Base-by-base conservation (phyloP, 2,329 filamentous ascomycete species). In the Coleophoma eucalyptorum region DNA sequence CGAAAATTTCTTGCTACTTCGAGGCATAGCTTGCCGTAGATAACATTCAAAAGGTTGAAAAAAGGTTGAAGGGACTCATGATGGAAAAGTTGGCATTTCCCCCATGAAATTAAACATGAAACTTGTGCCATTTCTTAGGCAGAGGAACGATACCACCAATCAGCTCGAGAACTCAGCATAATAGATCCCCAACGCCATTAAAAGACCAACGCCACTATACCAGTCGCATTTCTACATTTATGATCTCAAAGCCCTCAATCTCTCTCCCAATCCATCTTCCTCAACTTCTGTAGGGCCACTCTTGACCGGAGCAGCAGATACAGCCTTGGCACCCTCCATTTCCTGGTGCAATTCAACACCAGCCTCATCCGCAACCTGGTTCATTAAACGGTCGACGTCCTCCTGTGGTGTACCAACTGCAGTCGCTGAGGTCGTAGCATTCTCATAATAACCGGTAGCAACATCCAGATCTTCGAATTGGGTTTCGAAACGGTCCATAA, bases 291-390 rank as follows among this genome's bases (percentile, higher is more conserved):
- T 88, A 2, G 86, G 86, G 55, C 88, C 86, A 52, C 76, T 78
- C 67, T 78, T 77, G 5, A 73, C 72, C 62, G 77, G 78, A 16
- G 78, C 73, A 13, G 79, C 72, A 7, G 86, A 80, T 43, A 86
- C 83, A 21, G 77, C 76, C 61, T 76, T 79, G 12, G 67, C 79
- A 12, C 72, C 72, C 50, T 75, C 74, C 69, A 96, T 83, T 70
- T 94, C 89, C 65, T 87, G 80, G 58, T 83, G 83, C 35, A 96
- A 75, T 69, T 94, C 88, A 48, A 96, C 81, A 49, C 91, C 91
- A 10, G 89, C 90, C 68, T 95, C 90, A 67, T 96, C 91, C 55
- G 90, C 90, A 41, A 94, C 82, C 71, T 95, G 88, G 57, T 83
- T 86, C 71, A 96, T 87, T 55, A 96, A 72, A 58, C 90, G 84